These are phyloP conservation scores for Penicillium psychrosexuale DNA, from an alignment of 2,329 filamentous ascomycete species.

Conservation along the genomic window DNA sequence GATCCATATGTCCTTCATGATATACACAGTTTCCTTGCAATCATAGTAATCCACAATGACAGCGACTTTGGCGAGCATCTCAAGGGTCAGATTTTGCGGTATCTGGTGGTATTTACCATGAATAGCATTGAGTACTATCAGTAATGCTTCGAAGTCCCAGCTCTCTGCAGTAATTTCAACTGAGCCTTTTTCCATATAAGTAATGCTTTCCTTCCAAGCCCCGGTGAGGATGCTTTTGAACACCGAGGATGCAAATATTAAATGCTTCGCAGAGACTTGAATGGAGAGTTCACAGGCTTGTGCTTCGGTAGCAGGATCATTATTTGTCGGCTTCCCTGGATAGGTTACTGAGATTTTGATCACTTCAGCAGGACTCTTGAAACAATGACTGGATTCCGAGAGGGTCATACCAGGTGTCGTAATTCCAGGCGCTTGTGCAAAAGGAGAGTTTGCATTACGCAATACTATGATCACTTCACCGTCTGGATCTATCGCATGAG, in stretches of 20 bases:
- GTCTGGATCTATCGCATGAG: constrained; percentile 11
- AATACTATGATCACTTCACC: constrained; percentile 12
- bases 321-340: background rate
- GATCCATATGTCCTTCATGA: background rate
- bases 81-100: background rate
- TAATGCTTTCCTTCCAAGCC: background rate
- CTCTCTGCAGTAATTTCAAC: background rate
- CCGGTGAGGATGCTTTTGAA: background rate
- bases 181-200: background rate
- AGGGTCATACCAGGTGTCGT: background rate
- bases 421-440: background rate
- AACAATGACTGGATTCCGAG: background rate
- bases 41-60: background rate
- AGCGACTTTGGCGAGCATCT: background rate
- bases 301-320: too few relatives aligned
- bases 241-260: background rate
- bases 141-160: background rate
- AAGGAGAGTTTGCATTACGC: background rate
- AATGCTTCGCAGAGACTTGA: background rate
- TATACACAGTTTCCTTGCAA: background rate
- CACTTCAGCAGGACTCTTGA: background rate
- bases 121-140: background rate
- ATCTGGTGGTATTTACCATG: background rate
- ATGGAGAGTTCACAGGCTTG: background rate
- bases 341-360: background rate